Percentiles rank a stretch among this genome's conserved stretches.
Evolutionary conservation across 176 grass and related monocot genomes (phyloP).

Genomic region (Tuctoria greenei): DNA sequence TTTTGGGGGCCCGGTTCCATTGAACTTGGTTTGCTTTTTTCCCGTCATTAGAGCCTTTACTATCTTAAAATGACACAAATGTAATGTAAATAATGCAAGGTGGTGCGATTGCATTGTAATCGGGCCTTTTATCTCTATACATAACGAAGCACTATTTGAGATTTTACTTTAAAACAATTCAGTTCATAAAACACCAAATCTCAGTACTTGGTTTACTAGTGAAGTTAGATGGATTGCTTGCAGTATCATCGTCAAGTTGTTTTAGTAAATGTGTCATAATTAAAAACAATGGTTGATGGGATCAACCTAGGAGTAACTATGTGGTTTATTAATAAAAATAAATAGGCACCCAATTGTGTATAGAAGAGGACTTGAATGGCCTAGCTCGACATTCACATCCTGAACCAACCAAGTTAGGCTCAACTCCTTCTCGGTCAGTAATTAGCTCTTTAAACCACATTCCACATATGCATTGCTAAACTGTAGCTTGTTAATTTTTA

Average conservation of each 20-base stretch:
- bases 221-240: not conserved
- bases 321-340: not conserved
- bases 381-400: not conserved
- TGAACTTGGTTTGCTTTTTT: not conserved
- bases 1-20: not conserved
- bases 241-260: not conserved
- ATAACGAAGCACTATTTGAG: not conserved
- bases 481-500: not conserved
- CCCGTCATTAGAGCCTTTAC: not conserved
- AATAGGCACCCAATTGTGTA: not conserved
- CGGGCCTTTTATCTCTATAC: too few relatives aligned
- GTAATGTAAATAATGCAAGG: not conserved
- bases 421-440: not conserved
- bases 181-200: not conserved
- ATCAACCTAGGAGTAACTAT: not conserved
- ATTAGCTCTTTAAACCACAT: not conserved
- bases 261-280: not conserved
- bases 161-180: not conserved
- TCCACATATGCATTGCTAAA: not conserved
- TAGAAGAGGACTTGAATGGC: not conserved
- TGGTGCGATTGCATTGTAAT: not conserved
- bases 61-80: not conserved
- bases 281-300: not conserved
- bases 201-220: not conserved
- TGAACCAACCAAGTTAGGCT: not conserved